phyloP scores from a whole-genome alignment of 2,329 filamentous ascomycete genomes.

The Pseudopithomyces maydicus region DNA sequence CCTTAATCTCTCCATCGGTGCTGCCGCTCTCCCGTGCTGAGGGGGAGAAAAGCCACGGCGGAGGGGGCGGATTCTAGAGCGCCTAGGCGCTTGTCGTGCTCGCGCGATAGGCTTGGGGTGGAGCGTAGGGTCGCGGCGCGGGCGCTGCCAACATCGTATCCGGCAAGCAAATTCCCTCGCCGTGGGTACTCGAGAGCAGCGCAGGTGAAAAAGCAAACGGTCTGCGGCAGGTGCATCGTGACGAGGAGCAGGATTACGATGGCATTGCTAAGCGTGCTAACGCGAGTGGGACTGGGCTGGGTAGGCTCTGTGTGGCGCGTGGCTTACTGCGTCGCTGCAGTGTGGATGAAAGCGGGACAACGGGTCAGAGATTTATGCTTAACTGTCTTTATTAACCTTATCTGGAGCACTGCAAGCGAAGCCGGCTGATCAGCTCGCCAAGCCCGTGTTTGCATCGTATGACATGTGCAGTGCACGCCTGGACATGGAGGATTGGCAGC shows the following conservation, averaged over 20 bases:
- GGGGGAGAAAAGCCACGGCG: slow-evolving; percentile 2
- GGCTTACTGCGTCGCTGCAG: slow-evolving; percentile 22
- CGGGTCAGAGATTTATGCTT: slow-evolving; percentile 43
- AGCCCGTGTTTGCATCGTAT: slow-evolving; percentile 18
- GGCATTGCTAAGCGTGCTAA: background rate
- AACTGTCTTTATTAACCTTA: slow-evolving; percentile 42
- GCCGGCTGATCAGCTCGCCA: slow-evolving; percentile 22
- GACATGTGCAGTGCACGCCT: slow-evolving; percentile 9
- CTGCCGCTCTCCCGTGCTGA: slow-evolving; percentile 6
- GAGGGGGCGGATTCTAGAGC: slow-evolving; percentile 19
- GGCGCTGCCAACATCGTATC: slow-evolving; percentile 12
- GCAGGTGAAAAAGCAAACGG: no score
- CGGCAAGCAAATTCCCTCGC: slow-evolving; percentile 9
- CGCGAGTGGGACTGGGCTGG: background rate
- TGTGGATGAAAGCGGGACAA: slow-evolving; percentile 28
- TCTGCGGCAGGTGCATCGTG: background rate
- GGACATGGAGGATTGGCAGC: background rate
- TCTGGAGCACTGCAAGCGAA: slow-evolving; percentile 34
- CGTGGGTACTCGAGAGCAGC: no score
- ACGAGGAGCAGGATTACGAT: background rate
- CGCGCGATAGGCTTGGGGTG: slow-evolving; percentile 3
- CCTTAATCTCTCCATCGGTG: slow-evolving; percentile 32
- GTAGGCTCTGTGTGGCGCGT: slow-evolving; percentile 13
- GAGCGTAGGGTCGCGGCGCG: background rate
- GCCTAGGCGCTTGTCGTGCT: background rate